A percentile compares a stretch with the other conserved stretches of the same genome.
phyloP scores from a whole-genome alignment of 1,139 yeast species.

The Geotrichum armillariae region DNA sequence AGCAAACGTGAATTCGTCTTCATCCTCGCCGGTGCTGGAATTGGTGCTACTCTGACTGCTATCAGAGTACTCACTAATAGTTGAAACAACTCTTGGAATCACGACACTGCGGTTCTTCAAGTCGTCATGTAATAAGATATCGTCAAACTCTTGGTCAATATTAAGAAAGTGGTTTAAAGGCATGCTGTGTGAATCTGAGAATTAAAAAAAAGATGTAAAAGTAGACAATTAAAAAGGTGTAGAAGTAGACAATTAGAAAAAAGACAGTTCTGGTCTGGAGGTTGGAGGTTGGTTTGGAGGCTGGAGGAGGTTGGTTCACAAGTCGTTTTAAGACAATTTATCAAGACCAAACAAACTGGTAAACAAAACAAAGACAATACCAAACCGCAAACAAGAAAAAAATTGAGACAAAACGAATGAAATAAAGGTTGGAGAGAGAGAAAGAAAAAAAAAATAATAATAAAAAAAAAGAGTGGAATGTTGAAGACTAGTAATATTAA shows the following conservation, averaged over 20 bases:
- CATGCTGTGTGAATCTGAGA: not conserved
- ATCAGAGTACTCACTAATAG: slow-evolving; percentile 23
- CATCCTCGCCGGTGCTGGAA: slow-evolving; percentile 24
- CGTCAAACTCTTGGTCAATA: slow-evolving; percentile 33
- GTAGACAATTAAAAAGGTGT: too few relatives aligned
- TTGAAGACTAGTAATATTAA: not conserved
- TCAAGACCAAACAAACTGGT: too few relatives aligned
- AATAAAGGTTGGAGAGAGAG: not conserved
- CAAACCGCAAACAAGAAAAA: too few relatives aligned
- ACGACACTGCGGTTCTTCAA: not conserved
- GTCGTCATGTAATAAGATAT: slow-evolving; percentile 27
- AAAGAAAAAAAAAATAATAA: not conserved
- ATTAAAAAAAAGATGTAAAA: too few relatives aligned
- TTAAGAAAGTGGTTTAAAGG: not conserved
- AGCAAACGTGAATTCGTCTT: slow-evolving; percentile 20
- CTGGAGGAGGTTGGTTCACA: too few relatives aligned
- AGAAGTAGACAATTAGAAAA: too few relatives aligned
- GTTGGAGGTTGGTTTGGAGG: too few relatives aligned
- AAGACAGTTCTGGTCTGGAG: too few relatives aligned
- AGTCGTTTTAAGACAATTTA: too few relatives aligned
- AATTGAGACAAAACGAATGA: not conserved
- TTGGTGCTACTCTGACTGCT: slow-evolving; percentile 24
- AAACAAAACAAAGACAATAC: too few relatives aligned
- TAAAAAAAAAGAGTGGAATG: not conserved
- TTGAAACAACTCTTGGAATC: slow-evolving; percentile 20